Percentiles rank a stretch among this genome's conserved stretches.
Conservation (phyloP, 768 basidiomycete species). For the Psilocybe subaeruginosa region DNA sequence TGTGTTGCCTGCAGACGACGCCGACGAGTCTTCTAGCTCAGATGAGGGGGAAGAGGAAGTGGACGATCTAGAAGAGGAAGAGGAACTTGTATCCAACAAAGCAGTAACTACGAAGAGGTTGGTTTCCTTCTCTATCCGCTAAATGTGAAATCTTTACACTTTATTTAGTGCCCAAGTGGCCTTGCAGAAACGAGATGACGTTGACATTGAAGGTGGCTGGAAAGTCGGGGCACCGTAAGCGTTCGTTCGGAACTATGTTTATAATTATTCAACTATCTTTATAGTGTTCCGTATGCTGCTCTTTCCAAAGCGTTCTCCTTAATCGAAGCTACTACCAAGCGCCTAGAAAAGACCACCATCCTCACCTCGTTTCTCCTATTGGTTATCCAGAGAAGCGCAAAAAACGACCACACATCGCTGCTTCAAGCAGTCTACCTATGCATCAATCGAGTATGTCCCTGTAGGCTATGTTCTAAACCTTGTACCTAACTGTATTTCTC, state of each 20-base stretch:
- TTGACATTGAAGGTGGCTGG: conserved; percentile 85
- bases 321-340: conserved; percentile 95
- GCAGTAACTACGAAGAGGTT: conserved; percentile 68
- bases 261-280: conserved; percentile 2
- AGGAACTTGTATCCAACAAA: conserved; percentile 32
- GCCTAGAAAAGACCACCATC: conserved; percentile 88
- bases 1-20: conserved; percentile 21
- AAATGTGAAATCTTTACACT: background rate
- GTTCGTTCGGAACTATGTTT: background rate
- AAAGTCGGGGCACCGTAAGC: conserved; percentile 82
- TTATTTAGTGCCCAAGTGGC: conserved; percentile 66
- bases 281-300: conserved; percentile 92
- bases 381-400: conserved; percentile 84
- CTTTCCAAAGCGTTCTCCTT: conserved; percentile 85
- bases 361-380: conserved; percentile 89
- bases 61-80: conserved; percentile 31
- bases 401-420: conserved; percentile 73
- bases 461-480: background rate
- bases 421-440: conserved; percentile 93
- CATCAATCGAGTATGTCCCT: conserved; percentile 81
- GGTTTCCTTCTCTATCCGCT: background rate
- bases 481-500: background rate
- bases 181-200: conserved; percentile 59
- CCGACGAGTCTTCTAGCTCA: conserved; percentile 24
- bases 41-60: conserved; percentile 31